Conservation (phyloP, 2,329 filamentous ascomycete genomes). For the Ceratocystis papillata region DNA sequence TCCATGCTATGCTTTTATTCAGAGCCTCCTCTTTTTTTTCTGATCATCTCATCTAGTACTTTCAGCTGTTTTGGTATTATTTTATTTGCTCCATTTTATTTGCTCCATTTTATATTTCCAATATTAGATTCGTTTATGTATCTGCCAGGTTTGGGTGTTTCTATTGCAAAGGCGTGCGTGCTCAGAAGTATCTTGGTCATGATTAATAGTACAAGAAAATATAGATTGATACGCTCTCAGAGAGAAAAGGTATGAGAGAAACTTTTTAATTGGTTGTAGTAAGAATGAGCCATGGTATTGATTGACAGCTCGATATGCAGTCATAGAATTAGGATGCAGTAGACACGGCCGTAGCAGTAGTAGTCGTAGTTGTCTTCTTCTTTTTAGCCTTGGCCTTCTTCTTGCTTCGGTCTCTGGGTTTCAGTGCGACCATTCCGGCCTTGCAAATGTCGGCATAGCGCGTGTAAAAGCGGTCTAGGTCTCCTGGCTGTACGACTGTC, state of each 20-base stretch:
- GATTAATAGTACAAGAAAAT: too few species aligned
- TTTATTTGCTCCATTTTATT: neutral
- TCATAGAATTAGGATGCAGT: neutral
- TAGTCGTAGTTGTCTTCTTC: slow-evolving; percentile 41
- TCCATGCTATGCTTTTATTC: slow-evolving; percentile 12
- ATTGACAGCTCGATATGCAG: neutral
- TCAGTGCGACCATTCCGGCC: slow-evolving; percentile 73
- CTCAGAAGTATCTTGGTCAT: too few species aligned
- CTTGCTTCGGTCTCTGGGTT: slow-evolving; percentile 87
- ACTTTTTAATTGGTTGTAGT: too few species aligned
- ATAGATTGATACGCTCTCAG: too few species aligned
- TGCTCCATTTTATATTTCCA: neutral
- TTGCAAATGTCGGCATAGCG: slow-evolving; percentile 88
- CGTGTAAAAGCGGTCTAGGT: slow-evolving; percentile 69
- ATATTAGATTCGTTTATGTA: slow-evolving; percentile 2
- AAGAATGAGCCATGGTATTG: too few species aligned
- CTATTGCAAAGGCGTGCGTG: too few species aligned
- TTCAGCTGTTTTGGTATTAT: slow-evolving; percentile 5
- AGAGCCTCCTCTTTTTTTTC: neutral
- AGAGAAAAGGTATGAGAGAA: too few species aligned
- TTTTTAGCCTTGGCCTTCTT: slow-evolving; percentile 68
- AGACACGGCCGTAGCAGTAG: slow-evolving; percentile 20
- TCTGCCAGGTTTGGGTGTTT: neutral
- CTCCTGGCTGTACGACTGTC: slow-evolving; percentile 66
- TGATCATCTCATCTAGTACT: neutral